Base-by-base conservation (phyloP, 805 yeast genomes). In the Nakazawaea molendinolei region DNA sequence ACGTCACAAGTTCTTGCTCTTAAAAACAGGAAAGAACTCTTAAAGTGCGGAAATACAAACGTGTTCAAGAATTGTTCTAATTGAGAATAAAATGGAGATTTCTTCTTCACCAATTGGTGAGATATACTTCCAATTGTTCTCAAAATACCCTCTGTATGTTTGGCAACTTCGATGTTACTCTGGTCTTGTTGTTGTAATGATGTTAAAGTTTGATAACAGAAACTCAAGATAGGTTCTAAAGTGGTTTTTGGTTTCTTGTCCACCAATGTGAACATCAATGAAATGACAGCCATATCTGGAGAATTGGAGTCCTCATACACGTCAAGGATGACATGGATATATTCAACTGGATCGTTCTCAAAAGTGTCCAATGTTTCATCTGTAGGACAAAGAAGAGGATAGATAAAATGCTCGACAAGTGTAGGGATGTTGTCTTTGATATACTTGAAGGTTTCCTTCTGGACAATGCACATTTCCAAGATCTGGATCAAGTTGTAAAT, bases 331-430 rank as follows among this genome's bases (percentile, higher is more conserved):
- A 80, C 69, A 57, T 85, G 89, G 44, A 92, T 83, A 53, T 87
- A 92, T 54, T 90, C 97, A 33, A 75, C 82, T 7, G 97, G 97
- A 52, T 90, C 97, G 43, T 73, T 75, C 43, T 87, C 95, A 60
- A 85, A 90, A 16, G 75, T 58, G 43, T 85, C 95, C 41, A 89
- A 61, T 17, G 76, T 75, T 3, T 74, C 77, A 41, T 81, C 83
- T 5, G 71, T 67, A 8, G 95, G 90, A 46, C 85, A 72, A 34
- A 92, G 61, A 36, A 86, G 56, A 3, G 96, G 96, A 61, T 71
- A 87, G 6, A 89, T 68, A 41, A 92, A 77, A 47, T 81, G 86
- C 8, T 79, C 62, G 23, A 90, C 65, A 21, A 90, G 56, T 5
- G 71, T 67, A 33, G 72, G 71, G 35, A 76, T 68, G 56, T 82